A percentile compares a stretch with the other conserved stretches of the same genome.
Evolutionary conservation across 768 basidiomycete genomes (phyloP).

Genomic region (Serendipita sp.): DNA sequence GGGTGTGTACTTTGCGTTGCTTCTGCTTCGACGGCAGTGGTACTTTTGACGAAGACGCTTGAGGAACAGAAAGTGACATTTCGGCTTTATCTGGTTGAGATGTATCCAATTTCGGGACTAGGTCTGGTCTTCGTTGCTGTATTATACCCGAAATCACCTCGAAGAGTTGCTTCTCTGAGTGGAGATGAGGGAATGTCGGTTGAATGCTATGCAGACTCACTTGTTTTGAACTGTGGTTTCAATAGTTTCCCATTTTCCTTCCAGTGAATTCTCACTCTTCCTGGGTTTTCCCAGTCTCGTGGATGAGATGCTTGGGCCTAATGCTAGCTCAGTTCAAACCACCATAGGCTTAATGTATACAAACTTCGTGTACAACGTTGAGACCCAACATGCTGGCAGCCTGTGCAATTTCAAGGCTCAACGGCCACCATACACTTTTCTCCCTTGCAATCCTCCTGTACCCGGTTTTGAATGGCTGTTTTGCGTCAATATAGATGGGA

Average conservation of each 20-base stretch:
- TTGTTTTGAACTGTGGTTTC: conserved; percentile 56
- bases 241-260: conserved; percentile 59
- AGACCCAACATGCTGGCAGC: conserved; percentile 65
- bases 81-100: conserved; percentile 7
- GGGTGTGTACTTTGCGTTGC: conserved; percentile 35
- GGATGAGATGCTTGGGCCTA: conserved; percentile 42
- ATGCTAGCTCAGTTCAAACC: neutral
- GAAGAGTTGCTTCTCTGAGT: conserved; percentile 59
- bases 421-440: conserved; percentile 85
- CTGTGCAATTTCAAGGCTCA: conserved; percentile 83
- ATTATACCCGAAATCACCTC: conserved; percentile 61
- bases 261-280: conserved; percentile 84
- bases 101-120: conserved; percentile 22
- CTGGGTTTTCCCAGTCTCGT: conserved; percentile 96
- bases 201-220: conserved; percentile 28
- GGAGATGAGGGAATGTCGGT: neutral
- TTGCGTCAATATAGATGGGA: conserved; percentile 93
- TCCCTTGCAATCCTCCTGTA: conserved; percentile 65
- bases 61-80: conserved; percentile 18
- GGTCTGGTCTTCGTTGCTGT: conserved; percentile 54
- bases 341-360: neutral
- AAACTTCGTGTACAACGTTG: conserved; percentile 68
- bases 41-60: conserved; percentile 15
- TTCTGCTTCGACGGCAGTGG: conserved; percentile 21
- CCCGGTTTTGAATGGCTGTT: conserved; percentile 70